Base-by-base conservation (phyloP, 2,329 filamentous ascomycete species). In the Fusarium citri region DNA sequence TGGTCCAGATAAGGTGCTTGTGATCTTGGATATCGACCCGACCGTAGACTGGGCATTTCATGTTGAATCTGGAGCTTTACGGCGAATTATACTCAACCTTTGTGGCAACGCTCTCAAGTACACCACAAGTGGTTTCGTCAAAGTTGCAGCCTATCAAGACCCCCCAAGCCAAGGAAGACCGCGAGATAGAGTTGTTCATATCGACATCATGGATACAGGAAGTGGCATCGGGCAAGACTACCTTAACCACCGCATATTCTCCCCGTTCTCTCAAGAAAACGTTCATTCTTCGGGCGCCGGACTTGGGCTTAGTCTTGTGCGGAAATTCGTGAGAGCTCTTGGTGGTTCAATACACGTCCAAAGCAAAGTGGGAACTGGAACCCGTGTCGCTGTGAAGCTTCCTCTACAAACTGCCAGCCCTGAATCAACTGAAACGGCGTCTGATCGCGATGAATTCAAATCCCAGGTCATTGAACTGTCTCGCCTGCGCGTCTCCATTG, bases 191-290 rank as follows among this genome's bases (percentile, higher is more conserved):
- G 48, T 67, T 5, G 64, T 79, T 16, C 74, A 69, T 5, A 72
- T 89, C 15, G 85, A 82, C 0, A 84, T 93, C 5, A 80, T 81
- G 0, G 91, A 93, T 70, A 90, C 90, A 0, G 91, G 91, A 2
- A 84, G 83, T 49, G 91, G 91, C 2, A 93, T 93, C 23, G 85
- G 85, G 0, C 81, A 86, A 15, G 87, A 91, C 10, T 93, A 88
- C 69, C 79, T 92, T 23, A 82, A 84, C 16, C 84, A 87, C 14
- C 83, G 84, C 15, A 77, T 92, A 0, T 93, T 90, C 72, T 86
- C 84, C 0, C 88, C 89, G 0, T 92, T 92, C 64, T 77, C 83
- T 0, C 90, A 93, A 70, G 91, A 92, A 71, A 84, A 91, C 49
- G 77, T 81, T 0, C 78, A 92, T 5, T 82, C 85, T 0, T 83